Percentiles rank a stretch among this genome's conserved stretches.
These are phyloP conservation scores for Lophium mytilinum DNA, from an alignment of 495 filamentous ascomycete species.

Conservation along the genomic window DNA sequence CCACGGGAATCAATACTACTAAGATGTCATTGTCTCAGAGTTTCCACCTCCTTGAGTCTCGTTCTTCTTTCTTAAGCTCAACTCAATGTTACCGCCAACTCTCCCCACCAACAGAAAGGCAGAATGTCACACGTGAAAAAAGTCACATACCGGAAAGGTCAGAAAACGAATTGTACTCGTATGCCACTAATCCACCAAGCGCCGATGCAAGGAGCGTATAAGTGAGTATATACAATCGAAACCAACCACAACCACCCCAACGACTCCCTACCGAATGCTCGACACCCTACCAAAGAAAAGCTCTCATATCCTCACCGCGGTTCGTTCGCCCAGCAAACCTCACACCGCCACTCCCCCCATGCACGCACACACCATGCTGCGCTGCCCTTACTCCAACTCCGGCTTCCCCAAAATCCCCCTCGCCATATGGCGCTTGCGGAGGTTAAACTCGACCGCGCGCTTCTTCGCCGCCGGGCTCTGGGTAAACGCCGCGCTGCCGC, in stretches of 20 bases:
- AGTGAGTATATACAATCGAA: constrained; percentile 3
- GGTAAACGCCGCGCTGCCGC: constrained; percentile 43
- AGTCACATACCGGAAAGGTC: too few species aligned
- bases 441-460: constrained; percentile 25
- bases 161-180: too few species aligned
- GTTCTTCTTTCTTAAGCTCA: too few species aligned
- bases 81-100: too few species aligned
- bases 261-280: too few species aligned
- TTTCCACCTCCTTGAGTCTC: too few species aligned
- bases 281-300: neutral
- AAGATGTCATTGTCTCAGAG: too few species aligned
- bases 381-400: constrained; percentile 1
- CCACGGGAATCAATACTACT: too few species aligned
- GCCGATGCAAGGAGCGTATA: neutral
- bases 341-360: too few species aligned
- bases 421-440: constrained; percentile 27
- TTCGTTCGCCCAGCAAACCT: neutral
- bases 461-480: constrained; percentile 24
- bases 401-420: constrained; percentile 22
- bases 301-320: neutral
- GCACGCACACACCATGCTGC: too few species aligned
- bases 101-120: too few species aligned
- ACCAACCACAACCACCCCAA: neutral
- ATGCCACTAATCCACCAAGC: neutral
- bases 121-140: too few species aligned